phyloP scores from a whole-genome alignment of 495 filamentous ascomycete genomes.

The Xylaria intraflava region DNA sequence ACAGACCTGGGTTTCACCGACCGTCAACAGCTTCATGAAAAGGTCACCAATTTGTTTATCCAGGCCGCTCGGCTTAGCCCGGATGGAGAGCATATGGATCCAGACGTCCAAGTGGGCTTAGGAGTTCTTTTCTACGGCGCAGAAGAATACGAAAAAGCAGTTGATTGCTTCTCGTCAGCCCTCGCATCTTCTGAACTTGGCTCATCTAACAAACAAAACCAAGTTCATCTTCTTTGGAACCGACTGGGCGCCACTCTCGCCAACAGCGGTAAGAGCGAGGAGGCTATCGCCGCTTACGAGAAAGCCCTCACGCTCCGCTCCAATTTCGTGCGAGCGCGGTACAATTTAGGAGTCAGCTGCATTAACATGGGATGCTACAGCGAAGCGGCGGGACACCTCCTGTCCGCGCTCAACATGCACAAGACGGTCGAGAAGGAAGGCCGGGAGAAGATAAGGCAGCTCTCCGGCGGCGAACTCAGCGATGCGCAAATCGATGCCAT shows the following conservation, averaged over 20 bases:
- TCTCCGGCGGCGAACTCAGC: constrained; percentile 57
- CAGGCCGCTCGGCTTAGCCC: constrained; percentile 86
- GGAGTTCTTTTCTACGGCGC: constrained; percentile 97
- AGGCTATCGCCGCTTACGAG: constrained; percentile 95
- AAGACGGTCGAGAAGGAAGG: constrained; percentile 84
- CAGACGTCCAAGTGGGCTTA: constrained; percentile 94
- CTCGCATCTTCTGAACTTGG: constrained; percentile 76
- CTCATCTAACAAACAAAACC: constrained; percentile 61
- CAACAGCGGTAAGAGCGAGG: constrained; percentile 85
- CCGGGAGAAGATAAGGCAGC: constrained; percentile 71
- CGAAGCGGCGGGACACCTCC: constrained; percentile 89
- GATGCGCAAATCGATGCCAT: constrained; percentile 72
- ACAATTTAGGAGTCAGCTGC: constrained; percentile 93
- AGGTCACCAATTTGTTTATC: constrained; percentile 85
- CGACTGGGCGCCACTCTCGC: constrained; percentile 92
- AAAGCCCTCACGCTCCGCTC: constrained; percentile 79
- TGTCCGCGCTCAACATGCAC: constrained; percentile 94
- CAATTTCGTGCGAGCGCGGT: constrained; percentile 93
- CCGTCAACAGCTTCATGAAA: constrained; percentile 80
- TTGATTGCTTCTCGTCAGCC: constrained; percentile 94
- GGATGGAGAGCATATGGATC: constrained; percentile 82
- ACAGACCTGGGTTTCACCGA: constrained; percentile 87
- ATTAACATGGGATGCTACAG: constrained; percentile 96
- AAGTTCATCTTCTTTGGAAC: constrained; percentile 95
- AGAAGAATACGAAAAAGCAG: constrained; percentile 96